Percentiles rank a stretch among this genome's conserved stretches.
Evolutionary conservation across 176 grass and related monocot genomes (phyloP).

Genomic region (Cocos nucifera): DNA sequence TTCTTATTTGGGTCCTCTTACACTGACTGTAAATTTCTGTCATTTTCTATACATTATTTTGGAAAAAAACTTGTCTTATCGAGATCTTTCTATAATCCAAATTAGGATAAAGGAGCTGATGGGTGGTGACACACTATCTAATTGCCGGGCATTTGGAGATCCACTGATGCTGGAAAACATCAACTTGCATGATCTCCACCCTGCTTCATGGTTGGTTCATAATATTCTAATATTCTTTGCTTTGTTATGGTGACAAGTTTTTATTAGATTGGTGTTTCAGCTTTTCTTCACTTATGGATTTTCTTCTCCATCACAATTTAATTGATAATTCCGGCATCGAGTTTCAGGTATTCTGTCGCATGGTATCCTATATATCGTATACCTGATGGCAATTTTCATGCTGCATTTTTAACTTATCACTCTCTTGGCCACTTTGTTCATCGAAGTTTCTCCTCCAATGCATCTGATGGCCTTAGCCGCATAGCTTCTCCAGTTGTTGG

Average conservation of each 20-base stretch:
- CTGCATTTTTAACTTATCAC: constrained; percentile 88
- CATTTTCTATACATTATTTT: no score
- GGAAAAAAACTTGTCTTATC: constrained; percentile 9
- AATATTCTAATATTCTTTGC: constrained; percentile 1
- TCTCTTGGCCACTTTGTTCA: constrained; percentile 61
- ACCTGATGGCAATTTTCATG: constrained; percentile 79
- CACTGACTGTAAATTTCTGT: no score
- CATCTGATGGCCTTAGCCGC: neutral
- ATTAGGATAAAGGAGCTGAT: constrained; percentile 67
- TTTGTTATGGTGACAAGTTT: no score
- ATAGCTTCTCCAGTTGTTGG: constrained; percentile 53
- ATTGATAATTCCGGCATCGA: no score
- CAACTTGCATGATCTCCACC: constrained; percentile 56
- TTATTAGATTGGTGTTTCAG: no score
- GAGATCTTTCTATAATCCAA: constrained; percentile 17
- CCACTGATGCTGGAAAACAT: constrained; percentile 40
- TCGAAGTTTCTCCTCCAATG: constrained; percentile 7
- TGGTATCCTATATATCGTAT: constrained; percentile 95
- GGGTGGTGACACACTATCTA: constrained; percentile 19
- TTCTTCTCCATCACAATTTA: no score
- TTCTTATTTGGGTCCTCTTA: no score
- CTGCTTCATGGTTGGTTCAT: constrained; percentile 63
- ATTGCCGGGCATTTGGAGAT: constrained; percentile 45
- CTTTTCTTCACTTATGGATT: no score
- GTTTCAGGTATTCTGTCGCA: constrained; percentile 77